phyloP scores from a whole-genome alignment of 495 filamentous ascomycete species.

The Hypoxylon crocopeplum region DNA sequence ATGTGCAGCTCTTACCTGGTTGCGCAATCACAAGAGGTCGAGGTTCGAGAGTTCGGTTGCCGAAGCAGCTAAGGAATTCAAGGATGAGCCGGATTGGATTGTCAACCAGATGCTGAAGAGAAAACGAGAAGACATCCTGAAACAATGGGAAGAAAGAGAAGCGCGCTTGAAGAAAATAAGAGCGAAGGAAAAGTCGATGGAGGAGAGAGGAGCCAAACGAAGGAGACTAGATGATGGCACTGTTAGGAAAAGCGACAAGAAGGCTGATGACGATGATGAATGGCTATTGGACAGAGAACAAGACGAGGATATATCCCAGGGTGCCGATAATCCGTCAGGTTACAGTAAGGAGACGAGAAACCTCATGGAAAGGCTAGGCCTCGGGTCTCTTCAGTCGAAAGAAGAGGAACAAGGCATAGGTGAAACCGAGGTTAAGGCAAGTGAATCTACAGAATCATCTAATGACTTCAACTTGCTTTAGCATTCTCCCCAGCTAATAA shows the following conservation, averaged over 20 bases:
- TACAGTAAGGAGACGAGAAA: slow-evolving; percentile 69
- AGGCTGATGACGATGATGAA: slow-evolving; percentile 67
- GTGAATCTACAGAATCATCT: slow-evolving; percentile 7
- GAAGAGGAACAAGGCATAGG: slow-evolving; percentile 57
- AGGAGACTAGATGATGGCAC: slow-evolving; percentile 39
- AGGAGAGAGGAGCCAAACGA: slow-evolving; percentile 51
- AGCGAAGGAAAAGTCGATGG: slow-evolving; percentile 69
- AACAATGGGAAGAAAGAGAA: slow-evolving; percentile 75
- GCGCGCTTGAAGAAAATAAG: slow-evolving; percentile 69
- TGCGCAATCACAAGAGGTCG: slow-evolving; percentile 80
- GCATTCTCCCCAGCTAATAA: background rate
- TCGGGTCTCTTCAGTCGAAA: slow-evolving; percentile 34
- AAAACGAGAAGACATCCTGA: slow-evolving; percentile 69
- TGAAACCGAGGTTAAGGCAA: slow-evolving; percentile 68
- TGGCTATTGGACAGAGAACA: slow-evolving; percentile 84
- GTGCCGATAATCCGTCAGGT: slow-evolving; percentile 39
- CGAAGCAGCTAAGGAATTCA: slow-evolving; percentile 52
- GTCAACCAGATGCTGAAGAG: slow-evolving; percentile 72
- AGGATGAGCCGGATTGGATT: slow-evolving; percentile 90
- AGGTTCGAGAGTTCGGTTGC: slow-evolving; percentile 60
- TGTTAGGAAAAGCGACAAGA: slow-evolving; percentile 37
- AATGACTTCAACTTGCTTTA: background rate
- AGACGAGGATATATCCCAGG: slow-evolving; percentile 63
- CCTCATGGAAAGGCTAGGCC: slow-evolving; percentile 65
- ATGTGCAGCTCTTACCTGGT: slow-evolving; percentile 91